Base-by-base conservation (phyloP, 2,329 filamentous ascomycete species). In the Fusarium tupiense region DNA sequence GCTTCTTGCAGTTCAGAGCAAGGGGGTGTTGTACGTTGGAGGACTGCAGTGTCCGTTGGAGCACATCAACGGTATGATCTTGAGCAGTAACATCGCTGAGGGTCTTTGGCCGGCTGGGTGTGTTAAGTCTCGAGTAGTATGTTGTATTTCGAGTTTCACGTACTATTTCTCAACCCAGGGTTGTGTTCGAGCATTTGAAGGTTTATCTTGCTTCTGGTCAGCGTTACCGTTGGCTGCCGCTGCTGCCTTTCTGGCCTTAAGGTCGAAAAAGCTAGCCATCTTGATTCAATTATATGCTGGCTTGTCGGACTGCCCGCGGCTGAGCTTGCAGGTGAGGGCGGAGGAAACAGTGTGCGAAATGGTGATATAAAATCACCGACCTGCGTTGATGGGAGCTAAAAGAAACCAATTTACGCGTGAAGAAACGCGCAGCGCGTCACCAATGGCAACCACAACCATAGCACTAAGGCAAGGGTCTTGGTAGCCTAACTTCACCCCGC, bases 91-190 rank as follows among this genome's bases (percentile, higher is more conserved):
- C 95, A 89, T 99, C 97, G 81, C 91, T 92, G 57, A 99, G 91
- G 17, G 92, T 95, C 84, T 97, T 98, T 35, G 96, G 97, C 50
- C 96, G 95, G 82, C 96, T 98, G 75, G 6, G 14, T 5, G 40
- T 29, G 22, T 56, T 79, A 46, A 76, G 74, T 47, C 20, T 31
- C 26, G 13, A 29, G 26, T 9, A 22, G 14, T 8, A 17, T 8
- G 29, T 22, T n/a, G 17, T 6, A 33, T 31, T n/a, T 52, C n/a
- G 59, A 46, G 35, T 49, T 26, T 49, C 19, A 70, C 88, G 72
- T 87, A 98, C 96, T 98, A 98, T 93, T 98, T 98, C 86, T 98
- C 96, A 61, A 98, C 96, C 96, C 96, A 99, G 79, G 96, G 96
- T 80, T 98, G 96, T 14, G 79, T 76, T 91, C 87, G 79, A 89